Base-by-base conservation (phyloP, 495 filamentous ascomycete species). In the Lasiosphaeris hirsuta region DNA sequence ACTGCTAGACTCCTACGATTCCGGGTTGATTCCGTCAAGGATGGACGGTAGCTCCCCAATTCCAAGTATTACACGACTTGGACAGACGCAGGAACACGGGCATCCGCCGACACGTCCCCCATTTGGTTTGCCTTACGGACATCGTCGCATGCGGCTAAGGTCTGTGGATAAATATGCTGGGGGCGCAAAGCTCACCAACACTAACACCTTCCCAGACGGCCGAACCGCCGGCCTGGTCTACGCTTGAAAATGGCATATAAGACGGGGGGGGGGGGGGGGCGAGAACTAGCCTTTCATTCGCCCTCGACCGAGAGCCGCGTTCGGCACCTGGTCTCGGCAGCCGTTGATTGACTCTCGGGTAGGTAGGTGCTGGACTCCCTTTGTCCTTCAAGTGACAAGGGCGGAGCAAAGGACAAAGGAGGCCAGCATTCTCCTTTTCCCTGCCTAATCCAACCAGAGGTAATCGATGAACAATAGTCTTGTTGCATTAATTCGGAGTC, bases 251-350 rank as follows among this genome's bases (percentile, higher is more conserved):
- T 13, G 13, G 6, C 30, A 45, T 45, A 45, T 45, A 23, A 45
- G 15, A 10, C 43, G 43, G 15, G 10, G 43, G 23, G 41, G 42
- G 15, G 17, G 42, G 42, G 7, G 14, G 19, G 19, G 43, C 43
- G 43, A 45, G 43, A 10, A 17, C 10, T 17, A 10, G 23, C n/a
- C 14, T 23, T 45, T 19, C 30, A 23, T 23, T 45, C 18, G 43
- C 30, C 43, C 17, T 13, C 30, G 30, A 13, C 18, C 15, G n/a
- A 15, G 43, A 11, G 15, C 17, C 43, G 43, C 17, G 17, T 23
- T 23, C 43, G 43, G 43, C 43, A 45, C 43, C 43, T 45, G 43
- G 43, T 13, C 43, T 45, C 43, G 43, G 43, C 43, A 45, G n/a
- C 43, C 10, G 11, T 4, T 6, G 23, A 5, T 30, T 5, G 2